phyloP scores from a whole-genome alignment of 345 rosid species.

The Gossypium longicalyx region DNA sequence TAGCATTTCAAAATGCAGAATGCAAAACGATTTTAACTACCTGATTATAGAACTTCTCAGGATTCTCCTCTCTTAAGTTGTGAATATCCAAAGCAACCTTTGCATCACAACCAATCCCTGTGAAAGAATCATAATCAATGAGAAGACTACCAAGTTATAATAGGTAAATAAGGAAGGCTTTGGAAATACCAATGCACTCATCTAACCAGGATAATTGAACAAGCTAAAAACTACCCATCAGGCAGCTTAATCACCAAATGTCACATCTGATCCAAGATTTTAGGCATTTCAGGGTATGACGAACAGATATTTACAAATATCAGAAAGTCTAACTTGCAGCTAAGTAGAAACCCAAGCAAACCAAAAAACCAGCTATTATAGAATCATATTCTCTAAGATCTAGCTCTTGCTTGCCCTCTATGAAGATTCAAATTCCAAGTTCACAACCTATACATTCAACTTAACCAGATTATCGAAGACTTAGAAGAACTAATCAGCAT shows the following conservation, averaged over 20 bases:
- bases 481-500: not conserved
- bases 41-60: slow-evolving; percentile 82
- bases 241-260: not conserved
- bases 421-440: not conserved
- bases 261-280: not conserved
- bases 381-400: not conserved
- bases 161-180: not conserved
- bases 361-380: not conserved
- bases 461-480: not conserved
- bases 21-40: slow-evolving; percentile 26
- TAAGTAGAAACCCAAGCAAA: not conserved
- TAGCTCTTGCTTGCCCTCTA: not conserved
- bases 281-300: not conserved
- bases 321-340: not conserved
- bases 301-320: not conserved
- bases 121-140: slow-evolving; percentile 5
- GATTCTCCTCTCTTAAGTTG: slow-evolving; percentile 78
- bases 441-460: slow-evolving; percentile 1
- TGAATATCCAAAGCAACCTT: slow-evolving; percentile 87
- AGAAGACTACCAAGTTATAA: not conserved
- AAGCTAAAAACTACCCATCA: not conserved
- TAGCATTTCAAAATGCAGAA: slow-evolving; percentile 7
- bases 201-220: slow-evolving; percentile 4
- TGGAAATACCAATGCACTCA: not conserved
- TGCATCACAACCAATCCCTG: slow-evolving; percentile 93